Percentiles rank a stretch among this genome's conserved stretches.
These are phyloP conservation scores for Phytophthora constricta DNA, from an alignment of 352 stramenopile genomes.

Conservation along the genomic window DNA sequence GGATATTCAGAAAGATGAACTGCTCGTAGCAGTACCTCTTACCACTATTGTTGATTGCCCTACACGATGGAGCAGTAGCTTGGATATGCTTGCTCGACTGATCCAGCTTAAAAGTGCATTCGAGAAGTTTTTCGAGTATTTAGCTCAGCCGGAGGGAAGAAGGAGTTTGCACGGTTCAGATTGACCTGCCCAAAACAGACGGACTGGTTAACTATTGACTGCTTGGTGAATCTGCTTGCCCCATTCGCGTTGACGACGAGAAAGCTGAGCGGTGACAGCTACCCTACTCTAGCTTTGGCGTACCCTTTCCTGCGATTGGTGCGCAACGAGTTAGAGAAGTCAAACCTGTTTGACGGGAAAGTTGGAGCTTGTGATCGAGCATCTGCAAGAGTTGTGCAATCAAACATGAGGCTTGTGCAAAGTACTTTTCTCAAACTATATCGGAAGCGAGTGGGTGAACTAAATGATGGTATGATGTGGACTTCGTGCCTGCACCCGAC, in stretches of 20 bases:
- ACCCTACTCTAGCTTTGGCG: not conserved
- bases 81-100: no score
- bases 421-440: not conserved
- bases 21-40: no score
- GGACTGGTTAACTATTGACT: not conserved
- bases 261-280: no score
- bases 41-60: no score
- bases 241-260: not conserved
- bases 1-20: no score
- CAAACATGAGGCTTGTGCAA: not conserved
- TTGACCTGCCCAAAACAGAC: not conserved
- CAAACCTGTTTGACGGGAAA: not conserved
- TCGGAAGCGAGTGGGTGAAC: not conserved
- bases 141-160: not conserved
- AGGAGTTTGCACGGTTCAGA: not conserved
- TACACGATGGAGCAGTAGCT: no score
- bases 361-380: not conserved
- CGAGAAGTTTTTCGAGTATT: not conserved
- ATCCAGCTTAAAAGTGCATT: constrained; percentile 4
- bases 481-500: no score
- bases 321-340: not conserved
- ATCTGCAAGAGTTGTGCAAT: not conserved
- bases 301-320: not conserved
- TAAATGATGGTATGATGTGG: not conserved
- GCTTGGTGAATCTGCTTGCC: not conserved